Evolutionary conservation across 2,329 filamentous ascomycete species (phyloP).

Genomic region (Pseudopyricularia javanii): DNA sequence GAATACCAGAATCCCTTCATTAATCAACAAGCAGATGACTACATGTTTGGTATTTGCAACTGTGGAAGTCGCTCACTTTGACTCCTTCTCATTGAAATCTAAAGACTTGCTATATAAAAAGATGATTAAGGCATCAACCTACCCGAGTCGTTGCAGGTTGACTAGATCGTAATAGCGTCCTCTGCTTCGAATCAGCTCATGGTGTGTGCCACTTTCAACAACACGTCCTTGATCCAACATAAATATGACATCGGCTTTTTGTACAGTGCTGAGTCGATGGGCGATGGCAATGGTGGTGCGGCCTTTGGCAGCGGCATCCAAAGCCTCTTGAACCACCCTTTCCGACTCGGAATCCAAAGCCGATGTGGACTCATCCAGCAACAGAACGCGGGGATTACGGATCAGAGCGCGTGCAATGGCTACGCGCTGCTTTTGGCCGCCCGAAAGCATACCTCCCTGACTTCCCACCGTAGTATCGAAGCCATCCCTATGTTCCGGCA

Average conservation of each 20-base stretch:
- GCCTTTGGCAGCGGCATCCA: too few relatives aligned
- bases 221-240: slow-evolving; percentile 57
- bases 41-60: too few relatives aligned
- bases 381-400: slow-evolving; percentile 77
- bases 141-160: slow-evolving; percentile 66
- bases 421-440: slow-evolving; percentile 89
- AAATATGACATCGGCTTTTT: too few relatives aligned
- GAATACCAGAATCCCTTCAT: too few relatives aligned
- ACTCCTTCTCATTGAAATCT: too few relatives aligned
- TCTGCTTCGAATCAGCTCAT: slow-evolving; percentile 55
- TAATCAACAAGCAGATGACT: too few relatives aligned
- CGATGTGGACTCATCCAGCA: slow-evolving; percentile 71
- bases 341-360: slow-evolving; percentile 23
- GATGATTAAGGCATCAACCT: slow-evolving; percentile 11
- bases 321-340: too few relatives aligned
- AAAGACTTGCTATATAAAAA: background rate
- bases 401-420: slow-evolving; percentile 86
- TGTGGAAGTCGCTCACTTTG: too few relatives aligned
- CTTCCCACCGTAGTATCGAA: background rate
- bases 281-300: too few relatives aligned
- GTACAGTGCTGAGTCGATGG: too few relatives aligned
- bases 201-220: slow-evolving; percentile 73
- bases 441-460: slow-evolving; percentile 44
- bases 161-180: slow-evolving; percentile 70
- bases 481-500: background rate